phyloP scores from a whole-genome alignment of 306 rosid genomes.

The Vigna radiata region DNA sequence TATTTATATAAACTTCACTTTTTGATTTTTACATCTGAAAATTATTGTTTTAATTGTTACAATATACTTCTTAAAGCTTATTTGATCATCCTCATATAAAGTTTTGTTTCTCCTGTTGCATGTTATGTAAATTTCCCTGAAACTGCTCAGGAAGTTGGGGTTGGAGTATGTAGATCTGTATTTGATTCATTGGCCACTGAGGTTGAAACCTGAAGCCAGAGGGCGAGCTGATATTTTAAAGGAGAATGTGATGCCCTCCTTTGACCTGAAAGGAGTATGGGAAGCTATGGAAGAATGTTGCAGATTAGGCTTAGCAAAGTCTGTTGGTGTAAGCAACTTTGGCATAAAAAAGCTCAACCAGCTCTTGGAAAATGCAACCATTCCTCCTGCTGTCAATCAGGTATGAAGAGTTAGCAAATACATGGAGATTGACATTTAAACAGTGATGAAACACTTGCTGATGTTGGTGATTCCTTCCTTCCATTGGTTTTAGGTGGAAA shows the following conservation, averaged over 20 bases:
- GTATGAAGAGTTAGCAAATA: conserved; percentile 18
- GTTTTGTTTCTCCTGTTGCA: background rate
- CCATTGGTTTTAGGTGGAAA: conserved; percentile 51
- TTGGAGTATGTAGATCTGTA: conserved; percentile 53
- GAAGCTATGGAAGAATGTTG: conserved; percentile 55
- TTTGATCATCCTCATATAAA: background rate
- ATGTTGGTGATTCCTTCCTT: background rate
- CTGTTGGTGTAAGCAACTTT: conserved; percentile 58
- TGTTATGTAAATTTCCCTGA: conserved; percentile 4
- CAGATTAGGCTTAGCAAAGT: conserved; percentile 50
- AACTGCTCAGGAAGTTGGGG: conserved; percentile 42
- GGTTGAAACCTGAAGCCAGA: conserved; percentile 41
- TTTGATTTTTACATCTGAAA: too few species aligned
- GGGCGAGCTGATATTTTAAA: background rate
- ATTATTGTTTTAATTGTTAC: too few species aligned
- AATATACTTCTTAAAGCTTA: background rate
- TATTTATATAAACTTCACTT: too few species aligned
- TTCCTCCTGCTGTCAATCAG: conserved; percentile 55
- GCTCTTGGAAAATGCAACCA: conserved; percentile 44
- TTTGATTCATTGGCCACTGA: conserved; percentile 53
- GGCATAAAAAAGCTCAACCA: conserved; percentile 41
- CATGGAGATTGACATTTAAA: background rate
- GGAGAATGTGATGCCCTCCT: conserved; percentile 49
- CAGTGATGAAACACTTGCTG: background rate
- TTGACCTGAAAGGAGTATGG: conserved; percentile 53